Conservation (phyloP, 164 flowering plant species). For the Berberis vulgaris region DNA sequence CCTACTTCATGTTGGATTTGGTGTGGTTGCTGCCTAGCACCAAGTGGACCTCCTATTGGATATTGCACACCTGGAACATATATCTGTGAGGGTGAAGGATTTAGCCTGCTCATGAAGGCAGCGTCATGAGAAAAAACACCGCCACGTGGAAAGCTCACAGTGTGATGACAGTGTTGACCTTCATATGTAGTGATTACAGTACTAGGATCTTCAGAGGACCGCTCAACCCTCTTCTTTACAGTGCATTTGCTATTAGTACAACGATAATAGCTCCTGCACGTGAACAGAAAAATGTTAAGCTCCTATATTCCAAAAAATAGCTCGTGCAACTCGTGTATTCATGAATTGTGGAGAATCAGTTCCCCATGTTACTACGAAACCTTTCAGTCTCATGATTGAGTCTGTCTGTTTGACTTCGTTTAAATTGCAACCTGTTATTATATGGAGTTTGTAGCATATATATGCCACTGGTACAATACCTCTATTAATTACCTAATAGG, state of each 20-base stretch:
- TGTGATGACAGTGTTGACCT: constrained; percentile 88
- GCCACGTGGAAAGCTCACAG: constrained; percentile 53
- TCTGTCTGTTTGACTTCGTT: background rate
- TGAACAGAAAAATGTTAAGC: background rate
- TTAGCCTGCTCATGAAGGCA: constrained; percentile 20
- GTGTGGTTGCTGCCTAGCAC: constrained; percentile 9
- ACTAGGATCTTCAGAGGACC: constrained; percentile 64
- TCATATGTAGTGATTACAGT: constrained; percentile 86
- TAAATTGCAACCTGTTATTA: background rate
- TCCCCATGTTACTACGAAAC: background rate
- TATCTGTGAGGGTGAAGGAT: constrained; percentile 17
- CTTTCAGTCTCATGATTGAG: background rate
- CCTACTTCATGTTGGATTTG: constrained; percentile 12
- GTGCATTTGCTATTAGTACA: constrained; percentile 89
- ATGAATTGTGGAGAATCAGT: background rate
- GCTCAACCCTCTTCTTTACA: constrained; percentile 86
- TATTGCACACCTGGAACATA: constrained; percentile 29
- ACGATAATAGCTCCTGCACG: constrained; percentile 74
- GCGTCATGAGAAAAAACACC: constrained; percentile 27
- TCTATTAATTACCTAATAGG: no score
- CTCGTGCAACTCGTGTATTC: background rate
- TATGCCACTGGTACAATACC: no score
- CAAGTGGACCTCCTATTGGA: constrained; percentile 11
- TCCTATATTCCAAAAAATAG: background rate
- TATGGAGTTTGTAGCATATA: no score